phyloP scores from a whole-genome alignment of 192 early-diverging fungal species.

The Entomortierella beljakovae region DNA sequence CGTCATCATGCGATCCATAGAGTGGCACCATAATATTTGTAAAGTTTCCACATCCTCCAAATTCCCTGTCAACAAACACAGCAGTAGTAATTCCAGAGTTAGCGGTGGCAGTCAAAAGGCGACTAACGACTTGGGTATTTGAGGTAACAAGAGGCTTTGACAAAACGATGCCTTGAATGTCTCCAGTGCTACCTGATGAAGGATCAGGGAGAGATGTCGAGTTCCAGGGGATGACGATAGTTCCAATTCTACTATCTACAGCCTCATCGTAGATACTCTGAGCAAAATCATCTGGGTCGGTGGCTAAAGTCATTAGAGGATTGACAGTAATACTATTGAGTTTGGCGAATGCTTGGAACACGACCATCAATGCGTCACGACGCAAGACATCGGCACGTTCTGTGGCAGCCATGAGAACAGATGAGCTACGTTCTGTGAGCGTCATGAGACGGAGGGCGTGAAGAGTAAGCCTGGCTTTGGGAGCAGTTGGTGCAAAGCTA shows the following conservation, averaged over 20 bases:
- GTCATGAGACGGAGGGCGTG: constrained; percentile 84
- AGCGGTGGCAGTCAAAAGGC: constrained; percentile 19
- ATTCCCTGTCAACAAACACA: constrained; percentile 46
- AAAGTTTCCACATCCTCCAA: constrained; percentile 43
- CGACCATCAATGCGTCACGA: constrained; percentile 81
- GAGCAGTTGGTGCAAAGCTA: constrained; percentile 13
- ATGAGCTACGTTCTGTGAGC: constrained; percentile 82
- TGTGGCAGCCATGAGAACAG: constrained; percentile 78
- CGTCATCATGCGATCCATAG: constrained; percentile 43
- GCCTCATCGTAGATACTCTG: constrained; percentile 71
- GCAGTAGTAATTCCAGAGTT: constrained; percentile 28
- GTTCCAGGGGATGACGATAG: constrained; percentile 80
- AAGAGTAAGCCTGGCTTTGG: constrained; percentile 16
- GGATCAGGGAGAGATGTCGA: constrained; percentile 43
- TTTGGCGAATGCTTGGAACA: constrained; percentile 85
- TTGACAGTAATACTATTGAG: constrained; percentile 75
- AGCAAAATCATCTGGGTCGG: constrained; percentile 74
- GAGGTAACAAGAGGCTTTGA: constrained; percentile 29
- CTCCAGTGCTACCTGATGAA: constrained; percentile 17
- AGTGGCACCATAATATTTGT: constrained; percentile 42
- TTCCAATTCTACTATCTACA: constrained; percentile 62
- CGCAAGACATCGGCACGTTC: constrained; percentile 71
- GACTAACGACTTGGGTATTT: constrained; percentile 33
- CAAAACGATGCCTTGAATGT: constrained; percentile 12
- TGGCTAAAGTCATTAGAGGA: constrained; percentile 69